A percentile compares a stretch with the other conserved stretches of the same genome.
Conservation (phyloP, 2,329 filamentous ascomycete genomes). For the Cadophora gregata region DNA sequence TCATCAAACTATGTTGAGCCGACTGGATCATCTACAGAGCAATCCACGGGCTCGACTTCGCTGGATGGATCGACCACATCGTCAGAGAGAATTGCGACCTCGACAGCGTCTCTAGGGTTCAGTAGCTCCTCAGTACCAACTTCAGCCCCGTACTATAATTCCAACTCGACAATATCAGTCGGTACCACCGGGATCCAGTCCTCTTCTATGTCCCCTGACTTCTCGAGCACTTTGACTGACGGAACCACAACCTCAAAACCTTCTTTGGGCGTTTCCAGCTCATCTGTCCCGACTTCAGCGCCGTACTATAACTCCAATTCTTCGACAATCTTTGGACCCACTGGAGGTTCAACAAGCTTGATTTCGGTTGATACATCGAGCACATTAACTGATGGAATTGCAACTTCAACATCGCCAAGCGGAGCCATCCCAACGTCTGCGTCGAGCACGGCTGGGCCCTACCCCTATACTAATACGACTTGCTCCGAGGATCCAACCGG, state of each 20-base stretch:
- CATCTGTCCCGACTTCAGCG: slow-evolving; percentile 18
- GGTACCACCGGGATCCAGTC: not conserved
- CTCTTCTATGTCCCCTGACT: not conserved
- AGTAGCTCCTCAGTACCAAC: not conserved
- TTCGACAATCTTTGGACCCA: slow-evolving; percentile 8
- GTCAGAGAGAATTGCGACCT: slow-evolving; percentile 1
- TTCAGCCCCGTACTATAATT: slow-evolving; percentile 9
- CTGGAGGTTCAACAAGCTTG: not conserved
- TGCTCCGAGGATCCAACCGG: slow-evolving; percentile 2
- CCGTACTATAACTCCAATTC: slow-evolving; percentile 21
- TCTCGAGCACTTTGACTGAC: slow-evolving; percentile 10
- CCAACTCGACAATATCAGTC: not conserved
- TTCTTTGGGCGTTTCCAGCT: not conserved
- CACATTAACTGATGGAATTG: slow-evolving; percentile 5
- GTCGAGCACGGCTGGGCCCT: slow-evolving; percentile 18
- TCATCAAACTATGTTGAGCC: not conserved
- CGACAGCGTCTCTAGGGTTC: not conserved
- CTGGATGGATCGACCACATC: not conserved
- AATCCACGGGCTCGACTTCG: not conserved
- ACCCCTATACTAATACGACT: slow-evolving; percentile 13
- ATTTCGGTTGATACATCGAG: not conserved
- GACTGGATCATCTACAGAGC: not conserved
- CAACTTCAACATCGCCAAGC: slow-evolving; percentile 6
- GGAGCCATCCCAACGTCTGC: slow-evolving; percentile 8
- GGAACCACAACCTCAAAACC: not conserved